phyloP scores from a whole-genome alignment of 2,329 filamentous ascomycete species.

The Lasiodiplodia theobromae region DNA sequence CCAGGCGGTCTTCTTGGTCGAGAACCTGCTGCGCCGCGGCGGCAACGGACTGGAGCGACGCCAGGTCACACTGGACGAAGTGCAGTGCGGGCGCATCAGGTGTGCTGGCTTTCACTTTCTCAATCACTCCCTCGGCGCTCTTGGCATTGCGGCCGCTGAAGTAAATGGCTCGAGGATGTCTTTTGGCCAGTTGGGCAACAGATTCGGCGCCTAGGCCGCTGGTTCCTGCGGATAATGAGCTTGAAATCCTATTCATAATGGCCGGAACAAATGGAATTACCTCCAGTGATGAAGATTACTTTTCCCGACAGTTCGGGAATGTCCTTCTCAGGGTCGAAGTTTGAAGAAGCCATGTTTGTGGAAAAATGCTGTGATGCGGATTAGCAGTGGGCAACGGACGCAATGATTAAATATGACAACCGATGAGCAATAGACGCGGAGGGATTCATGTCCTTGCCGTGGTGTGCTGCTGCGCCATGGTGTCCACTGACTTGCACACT shows the following conservation, averaged over 20 bases:
- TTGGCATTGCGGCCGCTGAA: slow-evolving; percentile 1
- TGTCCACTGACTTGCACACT: too few species aligned
- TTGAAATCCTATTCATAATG: slow-evolving; percentile 33
- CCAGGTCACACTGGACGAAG: slow-evolving; percentile 52
- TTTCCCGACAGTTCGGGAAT: slow-evolving; percentile 52
- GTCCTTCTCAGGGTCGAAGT: slow-evolving; percentile 31
- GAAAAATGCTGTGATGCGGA: neutral
- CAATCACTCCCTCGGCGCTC: neutral
- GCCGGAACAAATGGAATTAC: slow-evolving; percentile 30
- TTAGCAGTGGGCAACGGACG: too few species aligned
- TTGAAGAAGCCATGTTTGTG: neutral
- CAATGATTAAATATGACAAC: too few species aligned
- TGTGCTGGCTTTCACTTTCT: neutral
- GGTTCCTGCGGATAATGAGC: slow-evolving; percentile 49
- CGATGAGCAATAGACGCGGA: too few species aligned
- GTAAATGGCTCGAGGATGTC: neutral
- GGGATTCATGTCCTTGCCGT: too few species aligned
- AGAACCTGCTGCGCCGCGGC: slow-evolving; percentile 48
- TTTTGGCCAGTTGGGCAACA: neutral
- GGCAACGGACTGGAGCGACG: slow-evolving; percentile 50
- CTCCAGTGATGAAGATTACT: slow-evolving; percentile 55
- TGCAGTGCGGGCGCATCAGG: neutral
- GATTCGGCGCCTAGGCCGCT: slow-evolving; percentile 36
- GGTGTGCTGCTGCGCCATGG: too few species aligned
- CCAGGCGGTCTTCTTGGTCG: slow-evolving; percentile 47